A percentile compares a stretch with the other conserved stretches of the same genome.
phyloP scores from a whole-genome alignment of 108 stramenopile genomes.

The Epithemia pelagica region DNA sequence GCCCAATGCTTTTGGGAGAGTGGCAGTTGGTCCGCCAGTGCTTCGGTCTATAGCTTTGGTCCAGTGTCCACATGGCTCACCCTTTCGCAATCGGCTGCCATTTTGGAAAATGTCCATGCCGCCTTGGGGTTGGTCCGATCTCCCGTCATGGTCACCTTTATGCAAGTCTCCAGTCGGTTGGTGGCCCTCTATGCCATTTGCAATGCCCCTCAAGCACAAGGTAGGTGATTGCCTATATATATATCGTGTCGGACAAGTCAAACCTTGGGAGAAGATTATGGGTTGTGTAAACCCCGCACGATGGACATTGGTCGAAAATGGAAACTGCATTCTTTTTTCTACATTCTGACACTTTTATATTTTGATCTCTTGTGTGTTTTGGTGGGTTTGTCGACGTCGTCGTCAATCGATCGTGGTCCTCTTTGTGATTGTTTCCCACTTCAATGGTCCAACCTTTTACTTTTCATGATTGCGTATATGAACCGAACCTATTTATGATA shows the following conservation, averaged over 20 bases:
- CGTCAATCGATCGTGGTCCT: too few species aligned
- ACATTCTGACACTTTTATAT: too few species aligned
- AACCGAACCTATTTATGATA: too few species aligned
- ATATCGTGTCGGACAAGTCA: not conserved
- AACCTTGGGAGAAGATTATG: not conserved
- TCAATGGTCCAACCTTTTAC: too few species aligned
- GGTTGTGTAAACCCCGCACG: too few species aligned
- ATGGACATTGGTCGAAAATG: constrained; percentile 7
- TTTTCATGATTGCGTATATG: too few species aligned
- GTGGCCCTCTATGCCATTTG: constrained; percentile 68
- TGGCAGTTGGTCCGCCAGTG: constrained; percentile 12
- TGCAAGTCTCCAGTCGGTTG: constrained; percentile 90
- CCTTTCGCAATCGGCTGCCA: constrained; percentile 65
- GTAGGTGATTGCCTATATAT: constrained; percentile 27
- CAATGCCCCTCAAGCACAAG: constrained; percentile 61
- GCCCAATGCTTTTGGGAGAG: constrained; percentile 11
- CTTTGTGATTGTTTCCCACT: too few species aligned
- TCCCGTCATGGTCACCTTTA: constrained; percentile 81
- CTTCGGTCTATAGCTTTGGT: constrained; percentile 29
- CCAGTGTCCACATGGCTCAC: constrained; percentile 28
- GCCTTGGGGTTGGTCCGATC: constrained; percentile 86
- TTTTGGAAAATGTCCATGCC: constrained; percentile 90
- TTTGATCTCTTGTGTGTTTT: too few species aligned
- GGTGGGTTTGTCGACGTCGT: too few species aligned
- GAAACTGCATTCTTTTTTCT: not conserved